Conservation (phyloP, 331 rosid genomes). For the Erythrophleum ivorense region DNA sequence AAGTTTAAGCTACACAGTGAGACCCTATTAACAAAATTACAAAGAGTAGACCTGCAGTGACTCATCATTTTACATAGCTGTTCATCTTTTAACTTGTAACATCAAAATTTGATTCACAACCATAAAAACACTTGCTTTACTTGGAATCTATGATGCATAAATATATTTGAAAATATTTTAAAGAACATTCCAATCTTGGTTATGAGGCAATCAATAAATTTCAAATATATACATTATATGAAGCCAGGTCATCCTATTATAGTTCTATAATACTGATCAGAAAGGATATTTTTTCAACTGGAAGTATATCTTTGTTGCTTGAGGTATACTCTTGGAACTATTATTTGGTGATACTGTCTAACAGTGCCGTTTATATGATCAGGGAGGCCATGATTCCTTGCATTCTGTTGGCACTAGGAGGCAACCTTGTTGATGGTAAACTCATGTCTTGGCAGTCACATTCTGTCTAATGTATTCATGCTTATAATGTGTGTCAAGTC, state of each 20-base stretch:
- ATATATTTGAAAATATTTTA: not conserved
- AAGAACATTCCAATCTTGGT: not conserved
- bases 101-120: constrained; percentile 6
- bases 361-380: constrained; percentile 53
- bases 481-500: not conserved
- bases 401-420: constrained; percentile 96
- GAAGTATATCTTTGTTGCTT: not conserved
- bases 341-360: constrained; percentile 37
- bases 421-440: constrained; percentile 93
- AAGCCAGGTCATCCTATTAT: constrained; percentile 19
- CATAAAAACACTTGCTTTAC: not conserved
- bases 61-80: not conserved
- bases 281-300: not conserved
- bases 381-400: constrained; percentile 99
- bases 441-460: constrained; percentile 34
- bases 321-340: not conserved
- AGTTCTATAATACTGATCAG: not conserved
- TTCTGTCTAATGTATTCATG: not conserved
- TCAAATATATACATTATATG: constrained; percentile 8
- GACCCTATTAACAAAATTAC: constrained; percentile 6
- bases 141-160: not conserved
- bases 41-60: not conserved
- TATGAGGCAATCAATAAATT: constrained; percentile 14
- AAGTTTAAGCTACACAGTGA: not conserved
- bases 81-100: constrained; percentile 20